phyloP scores from a whole-genome alignment of 2,329 filamentous ascomycete species.

The Beauveria sp. region DNA sequence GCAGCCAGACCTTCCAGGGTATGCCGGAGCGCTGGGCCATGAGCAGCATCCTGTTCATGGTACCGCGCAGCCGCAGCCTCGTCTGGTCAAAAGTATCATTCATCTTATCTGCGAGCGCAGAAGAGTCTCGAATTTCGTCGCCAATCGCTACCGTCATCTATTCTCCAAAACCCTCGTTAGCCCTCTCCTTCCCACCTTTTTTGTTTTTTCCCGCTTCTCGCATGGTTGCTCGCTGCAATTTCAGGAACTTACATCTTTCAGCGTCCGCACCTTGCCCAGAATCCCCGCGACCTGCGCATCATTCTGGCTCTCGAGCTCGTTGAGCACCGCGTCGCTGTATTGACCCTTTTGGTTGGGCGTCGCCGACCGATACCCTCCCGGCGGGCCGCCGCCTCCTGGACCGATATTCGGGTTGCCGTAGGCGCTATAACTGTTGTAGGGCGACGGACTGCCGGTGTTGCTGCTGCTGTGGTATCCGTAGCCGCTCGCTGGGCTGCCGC shows the following conservation, averaged over 20 bases:
- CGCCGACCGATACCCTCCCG: constrained; percentile 46
- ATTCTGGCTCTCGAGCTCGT: constrained; percentile 93
- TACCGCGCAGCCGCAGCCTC: constrained; percentile 70
- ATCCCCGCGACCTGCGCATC: constrained; percentile 86
- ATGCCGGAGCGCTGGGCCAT: constrained; percentile 96
- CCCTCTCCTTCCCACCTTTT: background rate
- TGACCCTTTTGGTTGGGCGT: constrained; percentile 77
- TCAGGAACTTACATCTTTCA: constrained; percentile 68
- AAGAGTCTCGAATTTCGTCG: constrained; percentile 87
- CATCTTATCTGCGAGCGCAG: constrained; percentile 86
- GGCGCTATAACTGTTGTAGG: constrained; percentile 9
- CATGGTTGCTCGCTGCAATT: background rate
- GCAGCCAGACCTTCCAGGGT: constrained; percentile 88
- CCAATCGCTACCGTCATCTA: constrained; percentile 90
- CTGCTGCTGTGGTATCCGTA: constrained; percentile 28
- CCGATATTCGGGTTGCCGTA: constrained; percentile 6
- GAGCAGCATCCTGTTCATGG: constrained; percentile 93
- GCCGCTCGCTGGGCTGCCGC: constrained; percentile 29
- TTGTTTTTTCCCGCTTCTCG: background rate
- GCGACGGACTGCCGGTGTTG: background rate
- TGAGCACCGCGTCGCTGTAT: constrained; percentile 85
- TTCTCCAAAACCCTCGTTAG: constrained; percentile 10
- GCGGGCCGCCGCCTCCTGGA: constrained; percentile 7
- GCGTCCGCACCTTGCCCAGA: constrained; percentile 75
- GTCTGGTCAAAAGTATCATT: constrained; percentile 91